Evolutionary conservation across 2,329 filamentous ascomycete genomes (phyloP), one percentile per base, ranked within the genome.

Genomic region (Fonsecaea nubica): DNA sequence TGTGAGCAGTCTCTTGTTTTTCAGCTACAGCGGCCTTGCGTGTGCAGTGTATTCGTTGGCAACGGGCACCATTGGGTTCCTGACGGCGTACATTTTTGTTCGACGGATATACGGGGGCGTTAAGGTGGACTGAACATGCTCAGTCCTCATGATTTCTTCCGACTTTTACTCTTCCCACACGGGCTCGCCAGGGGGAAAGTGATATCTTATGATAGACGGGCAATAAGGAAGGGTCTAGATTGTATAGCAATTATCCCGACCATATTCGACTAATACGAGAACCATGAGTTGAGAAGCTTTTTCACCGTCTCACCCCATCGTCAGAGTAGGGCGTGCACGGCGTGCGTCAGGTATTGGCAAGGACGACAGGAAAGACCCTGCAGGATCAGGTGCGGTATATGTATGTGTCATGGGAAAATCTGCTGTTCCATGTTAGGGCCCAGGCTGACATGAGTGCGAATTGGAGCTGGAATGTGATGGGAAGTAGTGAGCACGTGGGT

Each of bases 71-170:
- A 86, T 96, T 62, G 92, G 92, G 1, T 96, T 96, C 77, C 77
- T 96, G 78, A 89, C 90, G 48, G 90, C 91, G 5, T 96, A 95
- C 80, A 86, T 89, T 1, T 96, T 96, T 82, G 87, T 96, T 63
- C 84, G 91, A 75, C 87, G 89, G 76, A 93, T 97, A 75, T 96
- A 73, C 56, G 59, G 65, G n/a, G 70, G 70, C 4, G 70, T 73
- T 62, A 73, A 73, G 65, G 70, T 71, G 42, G 71, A 73, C 61
- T 73, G 56, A 70, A 25, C 9, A 48, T n/a, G 3, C 3, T 30
- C 36, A 33, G 25, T 18, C 35, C 55, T 58, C 12, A 42, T 50
- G 21, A 53, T 50, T 33, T 10, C 18, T 15, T 54, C 4, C 21
- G 7, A 32, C 12, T 18, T 54, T 60, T 4, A 36, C 21, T 35